Conservation (phyloP, 768 basidiomycete genomes). For the Auricularia sp. region DNA sequence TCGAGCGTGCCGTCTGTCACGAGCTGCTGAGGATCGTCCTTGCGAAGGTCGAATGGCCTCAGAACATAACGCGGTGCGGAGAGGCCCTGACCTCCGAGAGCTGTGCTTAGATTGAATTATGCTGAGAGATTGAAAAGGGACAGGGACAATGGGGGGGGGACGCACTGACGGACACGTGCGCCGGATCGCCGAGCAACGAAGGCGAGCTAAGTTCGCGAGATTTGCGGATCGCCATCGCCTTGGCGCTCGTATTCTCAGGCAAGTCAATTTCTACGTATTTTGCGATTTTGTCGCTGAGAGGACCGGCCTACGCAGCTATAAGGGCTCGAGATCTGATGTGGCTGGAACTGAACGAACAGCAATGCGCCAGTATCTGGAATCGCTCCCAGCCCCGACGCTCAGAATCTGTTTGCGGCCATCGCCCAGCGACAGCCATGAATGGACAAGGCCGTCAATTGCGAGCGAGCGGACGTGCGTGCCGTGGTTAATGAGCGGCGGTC, state of each 20-base stretch:
- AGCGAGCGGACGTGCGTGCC: slow-evolving; percentile 83
- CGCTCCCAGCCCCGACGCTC: slow-evolving; percentile 92
- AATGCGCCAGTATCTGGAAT: slow-evolving; percentile 90
- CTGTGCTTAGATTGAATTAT: not conserved
- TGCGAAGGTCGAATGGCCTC: slow-evolving; percentile 67
- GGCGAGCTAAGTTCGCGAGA: slow-evolving; percentile 41
- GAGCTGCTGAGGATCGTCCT: slow-evolving; percentile 12
- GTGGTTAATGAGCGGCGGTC: slow-evolving; percentile 88
- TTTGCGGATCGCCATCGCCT: slow-evolving; percentile 71
- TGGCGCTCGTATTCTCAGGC: slow-evolving; percentile 70
- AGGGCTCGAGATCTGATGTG: not conserved
- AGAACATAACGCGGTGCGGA: slow-evolving; percentile 55
- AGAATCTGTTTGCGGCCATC: slow-evolving; percentile 64
- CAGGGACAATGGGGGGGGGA: slow-evolving; percentile 22
- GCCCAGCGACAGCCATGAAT: slow-evolving; percentile 48
- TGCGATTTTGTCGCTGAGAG: slow-evolving; percentile 36
- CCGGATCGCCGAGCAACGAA: slow-evolving; percentile 33
- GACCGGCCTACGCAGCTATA: slow-evolving; percentile 43
- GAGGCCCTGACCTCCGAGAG: slow-evolving; percentile 47
- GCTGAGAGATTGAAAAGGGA: not conserved
- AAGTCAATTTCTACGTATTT: slow-evolving; percentile 89
- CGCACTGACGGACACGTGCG: slow-evolving; percentile 30
- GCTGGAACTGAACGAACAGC: slow-evolving; percentile 28
- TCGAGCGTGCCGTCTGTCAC: slow-evolving; percentile 36
- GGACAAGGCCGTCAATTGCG: slow-evolving; percentile 69